phyloP scores from a whole-genome alignment of 805 yeast species.

The Cyberlindnera veronae region DNA sequence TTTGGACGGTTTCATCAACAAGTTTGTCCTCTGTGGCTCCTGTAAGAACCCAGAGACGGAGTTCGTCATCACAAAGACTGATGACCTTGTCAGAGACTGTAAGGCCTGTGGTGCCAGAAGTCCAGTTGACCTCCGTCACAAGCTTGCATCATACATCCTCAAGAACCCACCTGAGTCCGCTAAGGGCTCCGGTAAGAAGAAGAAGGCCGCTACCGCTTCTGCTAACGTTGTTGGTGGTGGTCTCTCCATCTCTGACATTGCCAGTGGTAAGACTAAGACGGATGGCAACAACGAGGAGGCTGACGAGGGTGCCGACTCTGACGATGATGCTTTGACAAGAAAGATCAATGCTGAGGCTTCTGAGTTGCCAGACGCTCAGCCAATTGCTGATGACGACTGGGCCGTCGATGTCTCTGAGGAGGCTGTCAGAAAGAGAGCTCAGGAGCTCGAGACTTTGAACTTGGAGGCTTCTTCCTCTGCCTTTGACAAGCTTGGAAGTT shows the following conservation, averaged over 20 bases:
- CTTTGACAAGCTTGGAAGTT: conserved; percentile 81
- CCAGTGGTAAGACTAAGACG: conserved; percentile 45
- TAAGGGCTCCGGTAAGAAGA: conserved; percentile 44
- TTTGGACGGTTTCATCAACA: conserved; percentile 89
- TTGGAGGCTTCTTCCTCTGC: conserved; percentile 38
- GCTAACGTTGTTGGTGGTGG: conserved; percentile 90
- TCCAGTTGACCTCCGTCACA: conserved; percentile 78
- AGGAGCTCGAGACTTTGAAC: conserved; percentile 69
- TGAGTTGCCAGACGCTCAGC: conserved; percentile 54
- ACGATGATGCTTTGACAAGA: conserved; percentile 71
- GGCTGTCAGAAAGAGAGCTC: conserved; percentile 89
- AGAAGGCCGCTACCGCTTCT: conserved; percentile 79
- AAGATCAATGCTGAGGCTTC: conserved; percentile 85
- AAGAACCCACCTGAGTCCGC: conserved; percentile 82
- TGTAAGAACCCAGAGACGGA: conserved; percentile 99
- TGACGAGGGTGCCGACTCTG: conserved; percentile 59
- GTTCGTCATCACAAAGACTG: conserved; percentile 72
- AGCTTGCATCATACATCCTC: conserved; percentile 78
- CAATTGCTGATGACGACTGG: conserved; percentile 90
- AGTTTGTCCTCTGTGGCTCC: conserved; percentile 87
- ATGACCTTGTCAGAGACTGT: conserved; percentile 82
- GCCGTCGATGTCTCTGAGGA: conserved; percentile 96
- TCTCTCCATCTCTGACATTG: conserved; percentile 74
- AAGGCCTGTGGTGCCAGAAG: conserved; percentile 97
- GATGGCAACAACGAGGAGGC: conserved; percentile 36